Evolutionary conservation across 2,329 filamentous ascomycete species (phyloP), one percentile per base, ranked within the genome.

Genomic region (Aspergillus sp.): DNA sequence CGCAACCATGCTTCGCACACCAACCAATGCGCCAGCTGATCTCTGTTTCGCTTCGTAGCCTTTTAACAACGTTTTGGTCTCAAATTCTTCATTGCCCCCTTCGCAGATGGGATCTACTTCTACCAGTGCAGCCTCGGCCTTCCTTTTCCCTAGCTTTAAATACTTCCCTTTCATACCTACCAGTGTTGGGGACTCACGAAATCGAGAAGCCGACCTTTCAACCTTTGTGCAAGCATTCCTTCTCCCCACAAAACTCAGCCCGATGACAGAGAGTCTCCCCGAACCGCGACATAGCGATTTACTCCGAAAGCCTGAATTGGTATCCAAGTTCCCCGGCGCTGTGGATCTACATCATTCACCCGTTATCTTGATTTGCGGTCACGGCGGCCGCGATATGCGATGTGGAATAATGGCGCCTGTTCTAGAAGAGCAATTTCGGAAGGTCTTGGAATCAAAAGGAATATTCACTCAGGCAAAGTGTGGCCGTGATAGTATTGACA

Each of bases 361-460:
- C 0, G 76, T 75, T 9, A 84, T 99, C 30, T 77, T 98, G 18
- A 88, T 97, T 43, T 99, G 95, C 69, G 91, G 92, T 0, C 95
- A 99, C 66, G 89, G 88, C 13, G 86, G 87, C 2, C 82, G 95
- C 11, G 95, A 99, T 70, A 78, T 81, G 66, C 83, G 95, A 51
- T 99, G 95, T 68, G 93, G 95, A 0, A 76, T 90, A 20, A 80
- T 93, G 62, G 93, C 91, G 0, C 91, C 92, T 0, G 75, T 91
- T 1, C 78, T 98, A 13, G 79, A 85, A 64, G 74, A 75, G 0
- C 88, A 92, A 65, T 98, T 98, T 64, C 81, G 85, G 63, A 67
- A 64, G 1, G 68, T 71, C 2, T 55, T 78, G 20, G 57, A 61
- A 15, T 48, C 59, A 6, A 67, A 67, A 18, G 75, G 73, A 2